Percentiles rank a stretch among this genome's conserved stretches.
Evolutionary conservation across 2,329 filamentous ascomycete genomes (phyloP).

Genomic region (Cercospora sp.): DNA sequence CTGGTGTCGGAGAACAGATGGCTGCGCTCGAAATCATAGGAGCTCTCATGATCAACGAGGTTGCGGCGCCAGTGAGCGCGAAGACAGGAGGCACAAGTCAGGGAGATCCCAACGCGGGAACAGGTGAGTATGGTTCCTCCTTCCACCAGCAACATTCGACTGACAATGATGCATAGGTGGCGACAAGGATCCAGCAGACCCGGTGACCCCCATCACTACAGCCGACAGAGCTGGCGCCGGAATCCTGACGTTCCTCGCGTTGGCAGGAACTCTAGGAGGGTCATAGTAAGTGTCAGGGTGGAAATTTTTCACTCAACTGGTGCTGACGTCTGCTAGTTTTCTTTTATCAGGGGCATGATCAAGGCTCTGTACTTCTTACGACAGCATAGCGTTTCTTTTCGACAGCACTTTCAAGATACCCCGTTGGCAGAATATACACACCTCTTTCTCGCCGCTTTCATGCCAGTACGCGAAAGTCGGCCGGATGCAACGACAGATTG

Average conservation of each 20-base stretch:
- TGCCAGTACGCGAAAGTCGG: neutral
- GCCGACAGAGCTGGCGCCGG: constrained; percentile 69
- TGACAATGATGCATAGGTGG: constrained; percentile 14
- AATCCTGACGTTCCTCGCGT: constrained; percentile 31
- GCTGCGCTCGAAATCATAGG: constrained; percentile 55
- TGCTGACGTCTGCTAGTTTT: neutral
- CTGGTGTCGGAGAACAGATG: constrained; percentile 60
- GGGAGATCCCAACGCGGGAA: constrained; percentile 49
- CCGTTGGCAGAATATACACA: neutral
- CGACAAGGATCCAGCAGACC: constrained; percentile 31
- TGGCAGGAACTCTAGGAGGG: constrained; percentile 24
- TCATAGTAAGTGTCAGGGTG: constrained; percentile 19
- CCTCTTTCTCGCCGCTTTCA: neutral
- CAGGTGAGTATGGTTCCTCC: constrained; percentile 27
- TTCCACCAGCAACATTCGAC: too few relatives aligned
- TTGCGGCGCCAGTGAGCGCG: constrained; percentile 48
- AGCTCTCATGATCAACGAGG: constrained; percentile 42
- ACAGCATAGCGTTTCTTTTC: neutral
- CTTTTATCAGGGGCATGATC: neutral
- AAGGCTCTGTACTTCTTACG: neutral
- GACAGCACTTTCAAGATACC: neutral
- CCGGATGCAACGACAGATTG: neutral
- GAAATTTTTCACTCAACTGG: too few relatives aligned
- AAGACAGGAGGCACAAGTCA: constrained; percentile 55
- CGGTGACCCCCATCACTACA: constrained; percentile 50